These are phyloP conservation scores for Oenanthe sinensis DNA, from an alignment of 129 eudicot genomes.

Conservation along the genomic window DNA sequence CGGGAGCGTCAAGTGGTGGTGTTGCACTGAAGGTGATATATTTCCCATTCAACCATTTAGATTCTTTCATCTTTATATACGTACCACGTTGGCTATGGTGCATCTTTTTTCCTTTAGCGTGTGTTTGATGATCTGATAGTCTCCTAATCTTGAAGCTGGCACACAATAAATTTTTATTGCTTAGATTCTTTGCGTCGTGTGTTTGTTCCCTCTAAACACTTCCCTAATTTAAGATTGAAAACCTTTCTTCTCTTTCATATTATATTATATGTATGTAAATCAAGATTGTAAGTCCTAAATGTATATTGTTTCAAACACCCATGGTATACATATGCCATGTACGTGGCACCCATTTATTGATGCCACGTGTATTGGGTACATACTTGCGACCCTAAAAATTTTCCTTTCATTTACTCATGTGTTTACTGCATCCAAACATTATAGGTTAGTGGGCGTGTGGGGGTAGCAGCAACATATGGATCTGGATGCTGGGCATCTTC, in stretches of 20 bases:
- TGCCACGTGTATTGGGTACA: not conserved
- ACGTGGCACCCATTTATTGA: not conserved
- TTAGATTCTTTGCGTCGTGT: not conserved
- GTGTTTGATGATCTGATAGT: not conserved
- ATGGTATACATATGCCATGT: not conserved
- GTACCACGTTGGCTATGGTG: no score
- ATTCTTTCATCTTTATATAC: not conserved
- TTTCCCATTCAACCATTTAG: not conserved
- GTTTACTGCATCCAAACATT: not conserved
- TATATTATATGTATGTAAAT: not conserved
- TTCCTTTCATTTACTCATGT: not conserved
- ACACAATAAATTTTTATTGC: not conserved
- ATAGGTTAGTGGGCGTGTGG: conserved; percentile 94
- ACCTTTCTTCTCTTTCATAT: not conserved
- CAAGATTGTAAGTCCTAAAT: no score
- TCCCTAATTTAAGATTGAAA: not conserved
- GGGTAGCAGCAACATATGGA: conserved; percentile 91
- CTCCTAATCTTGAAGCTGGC: not conserved
- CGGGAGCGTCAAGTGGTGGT: conserved; percentile 99
- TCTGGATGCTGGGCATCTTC: conserved; percentile 97
- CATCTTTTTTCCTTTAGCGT: not conserved
- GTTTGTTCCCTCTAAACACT: not conserved
- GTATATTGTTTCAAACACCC: not conserved
- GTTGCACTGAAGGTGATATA: conserved; percentile 80
- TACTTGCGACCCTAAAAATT: not conserved